phyloP scores from a whole-genome alignment of 148 eudicot species.

The Polygonum maritimum region DNA sequence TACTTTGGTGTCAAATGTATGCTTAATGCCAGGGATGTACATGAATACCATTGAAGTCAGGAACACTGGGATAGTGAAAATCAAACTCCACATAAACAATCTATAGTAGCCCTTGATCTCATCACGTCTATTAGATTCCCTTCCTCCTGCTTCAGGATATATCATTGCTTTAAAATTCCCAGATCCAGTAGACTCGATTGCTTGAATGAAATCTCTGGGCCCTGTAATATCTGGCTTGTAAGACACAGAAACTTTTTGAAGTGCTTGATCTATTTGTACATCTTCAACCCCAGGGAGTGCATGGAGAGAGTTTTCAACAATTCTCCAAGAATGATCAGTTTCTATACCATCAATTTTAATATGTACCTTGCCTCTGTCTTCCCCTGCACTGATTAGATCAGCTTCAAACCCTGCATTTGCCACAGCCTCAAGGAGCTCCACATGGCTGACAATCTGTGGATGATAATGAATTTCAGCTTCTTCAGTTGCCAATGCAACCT shows the following conservation, averaged over 20 bases:
- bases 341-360: conserved; percentile 54
- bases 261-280: conserved; percentile 36
- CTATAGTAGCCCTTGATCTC: conserved; percentile 53
- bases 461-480: conserved; percentile 73
- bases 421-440: conserved; percentile 41
- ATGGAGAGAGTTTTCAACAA: conserved; percentile 47
- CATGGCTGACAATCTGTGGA: conserved; percentile 43
- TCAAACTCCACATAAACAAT: conserved; percentile 73
- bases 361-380: conserved; percentile 50
- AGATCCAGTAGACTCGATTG: conserved; percentile 54
- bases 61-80: conserved; percentile 81
- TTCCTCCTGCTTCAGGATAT: conserved; percentile 59
- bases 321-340: conserved; percentile 34
- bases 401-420: conserved; percentile 74
- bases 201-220: conserved; percentile 69
- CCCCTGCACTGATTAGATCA: conserved; percentile 65
- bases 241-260: conserved; percentile 46
- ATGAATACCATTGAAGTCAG: conserved; percentile 86
- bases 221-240: conserved; percentile 76
- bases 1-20: conserved; percentile 52
- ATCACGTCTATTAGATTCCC: conserved; percentile 49
- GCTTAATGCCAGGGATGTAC: conserved; percentile 70
- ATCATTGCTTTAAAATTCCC: conserved; percentile 55
- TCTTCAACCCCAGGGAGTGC: conserved; percentile 70
- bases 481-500: conserved; percentile 77